Base-by-base conservation (phyloP, 2,329 filamentous ascomycete genomes). In the Colletotrichum scovillei region DNA sequence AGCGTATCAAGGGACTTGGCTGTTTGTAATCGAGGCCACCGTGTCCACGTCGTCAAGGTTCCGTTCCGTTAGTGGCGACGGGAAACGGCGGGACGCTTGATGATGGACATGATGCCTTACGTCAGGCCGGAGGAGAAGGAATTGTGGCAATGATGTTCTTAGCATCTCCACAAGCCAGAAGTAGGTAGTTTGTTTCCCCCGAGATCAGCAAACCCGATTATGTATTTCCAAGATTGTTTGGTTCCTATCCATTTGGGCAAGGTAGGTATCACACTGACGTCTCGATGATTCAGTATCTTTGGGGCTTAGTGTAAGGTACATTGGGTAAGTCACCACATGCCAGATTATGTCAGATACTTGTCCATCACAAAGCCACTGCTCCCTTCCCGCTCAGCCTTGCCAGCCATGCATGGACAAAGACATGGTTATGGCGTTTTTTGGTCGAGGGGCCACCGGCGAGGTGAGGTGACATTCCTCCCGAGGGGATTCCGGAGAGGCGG, bases 11-110 rank as follows among this genome's bases (percentile, higher is more conserved):
- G 22, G 22, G 22, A n/a, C n/a, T n/a, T n/a, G n/a, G n/a, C n/a
- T n/a, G n/a, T n/a, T n/a, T n/a, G n/a, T 49, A 49, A 63, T 32
- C 70, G 46, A 73, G 71, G 71, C 71, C 71, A 73, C 71, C 67
- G 71, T 71, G 71, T 73, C 67, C 52, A 64, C 64, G 60, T 49
- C 28, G n/a, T 26, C 12, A 32, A 68, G n/a, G 62, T 64, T 64
- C 22, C 16, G 28, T 30, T 32, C 16, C 30, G 59, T 55, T 22
- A 38, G 60, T 11, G 11, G 32, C 14, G 62, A 60, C 52, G 32
- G 59, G 59, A 49, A 42, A 56, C 42, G 62, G 67, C 52, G 32
- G 59, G 59, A 55, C n/a, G 28, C 32, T 26, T 32, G 55, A 19
- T 52, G 59, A 65, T n/a, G 8, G 42, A 22, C 42, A 49, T 55